These are phyloP conservation scores for Candida chauliodis DNA, from an alignment of 805 yeast species.

Conservation along the genomic window DNA sequence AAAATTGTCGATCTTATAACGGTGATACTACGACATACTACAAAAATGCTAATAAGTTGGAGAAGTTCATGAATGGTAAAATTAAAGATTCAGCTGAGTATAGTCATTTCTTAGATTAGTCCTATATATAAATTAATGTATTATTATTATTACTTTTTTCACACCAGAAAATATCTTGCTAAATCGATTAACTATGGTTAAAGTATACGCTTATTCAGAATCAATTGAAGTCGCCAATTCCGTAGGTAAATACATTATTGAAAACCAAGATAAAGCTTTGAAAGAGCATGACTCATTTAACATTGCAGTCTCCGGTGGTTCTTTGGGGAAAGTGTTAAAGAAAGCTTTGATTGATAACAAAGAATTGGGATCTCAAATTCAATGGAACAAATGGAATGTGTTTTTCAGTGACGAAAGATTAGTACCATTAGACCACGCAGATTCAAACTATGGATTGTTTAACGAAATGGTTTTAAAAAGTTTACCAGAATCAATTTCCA, in stretches of 20 bases:
- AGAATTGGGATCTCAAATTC: conserved; percentile 39
- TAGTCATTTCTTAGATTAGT: conserved; percentile 64
- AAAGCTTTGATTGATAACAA: conserved; percentile 62
- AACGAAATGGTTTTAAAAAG: conserved; percentile 56
- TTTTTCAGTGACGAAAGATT: conserved; percentile 89
- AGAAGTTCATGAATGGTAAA: conserved; percentile 79
- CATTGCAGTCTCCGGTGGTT: conserved; percentile 89
- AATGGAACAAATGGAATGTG: conserved; percentile 76
- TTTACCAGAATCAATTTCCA: conserved; percentile 33
- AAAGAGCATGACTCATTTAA: conserved; percentile 46
- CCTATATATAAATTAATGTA: neutral
- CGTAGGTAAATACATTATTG: conserved; percentile 61
- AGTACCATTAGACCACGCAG: conserved; percentile 77
- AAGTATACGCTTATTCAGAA: conserved; percentile 49
- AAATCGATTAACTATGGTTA: too few relatives aligned
- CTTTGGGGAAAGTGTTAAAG: conserved; percentile 70
- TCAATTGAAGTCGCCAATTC: conserved; percentile 60
- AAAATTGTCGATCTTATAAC: conserved; percentile 89
- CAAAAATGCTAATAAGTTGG: conserved; percentile 91
- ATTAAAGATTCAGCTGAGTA: conserved; percentile 91
- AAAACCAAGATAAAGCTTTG: conserved; percentile 61
- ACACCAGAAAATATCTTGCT: too few relatives aligned
- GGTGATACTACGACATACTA: conserved; percentile 92
- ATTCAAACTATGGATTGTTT: conserved; percentile 83
- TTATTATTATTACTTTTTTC: too few relatives aligned